Evolutionary conservation across 2,329 filamentous ascomycete genomes (phyloP).

Genomic region (Calonectria montana): DNA sequence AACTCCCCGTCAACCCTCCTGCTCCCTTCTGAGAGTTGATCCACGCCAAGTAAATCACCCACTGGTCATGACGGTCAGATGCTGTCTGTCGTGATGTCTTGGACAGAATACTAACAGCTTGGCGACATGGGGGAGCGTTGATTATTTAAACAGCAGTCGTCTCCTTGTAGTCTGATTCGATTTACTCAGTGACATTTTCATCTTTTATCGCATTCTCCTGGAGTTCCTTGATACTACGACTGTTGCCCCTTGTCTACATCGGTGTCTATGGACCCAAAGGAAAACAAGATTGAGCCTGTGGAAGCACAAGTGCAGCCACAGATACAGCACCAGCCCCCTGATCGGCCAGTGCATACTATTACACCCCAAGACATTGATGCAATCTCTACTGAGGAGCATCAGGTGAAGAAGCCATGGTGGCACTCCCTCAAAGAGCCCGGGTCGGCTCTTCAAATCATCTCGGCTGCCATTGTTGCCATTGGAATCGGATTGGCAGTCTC

Average conservation of each 20-base stretch:
- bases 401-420: constrained; percentile 49
- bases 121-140: not conserved
- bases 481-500: constrained; percentile 60
- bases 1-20: not conserved
- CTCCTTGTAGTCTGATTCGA: not conserved
- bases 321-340: constrained; percentile 1
- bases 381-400: constrained; percentile 18
- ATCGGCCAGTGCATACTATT: constrained; percentile 34
- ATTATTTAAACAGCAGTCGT: not conserved
- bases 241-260: constrained; percentile 17
- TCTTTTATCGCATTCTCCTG: not conserved
- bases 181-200: not conserved
- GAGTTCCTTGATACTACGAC: not conserved
- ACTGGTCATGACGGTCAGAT: not conserved
- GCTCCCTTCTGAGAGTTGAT: not conserved
- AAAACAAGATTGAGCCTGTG: constrained; percentile 30
- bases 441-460: constrained; percentile 61
- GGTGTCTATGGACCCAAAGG: constrained; percentile 32
- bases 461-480: constrained; percentile 60
- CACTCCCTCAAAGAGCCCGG: constrained; percentile 54
- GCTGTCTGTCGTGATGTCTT: not conserved
- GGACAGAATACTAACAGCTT: not conserved
- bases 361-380: constrained; percentile 25
- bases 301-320: not conserved
- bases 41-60: not conserved